A percentile compares a stretch with the other conserved stretches of the same genome.
Evolutionary conservation across 106 monocot species (phyloP).

Genomic region (Cymbidium sinense): DNA sequence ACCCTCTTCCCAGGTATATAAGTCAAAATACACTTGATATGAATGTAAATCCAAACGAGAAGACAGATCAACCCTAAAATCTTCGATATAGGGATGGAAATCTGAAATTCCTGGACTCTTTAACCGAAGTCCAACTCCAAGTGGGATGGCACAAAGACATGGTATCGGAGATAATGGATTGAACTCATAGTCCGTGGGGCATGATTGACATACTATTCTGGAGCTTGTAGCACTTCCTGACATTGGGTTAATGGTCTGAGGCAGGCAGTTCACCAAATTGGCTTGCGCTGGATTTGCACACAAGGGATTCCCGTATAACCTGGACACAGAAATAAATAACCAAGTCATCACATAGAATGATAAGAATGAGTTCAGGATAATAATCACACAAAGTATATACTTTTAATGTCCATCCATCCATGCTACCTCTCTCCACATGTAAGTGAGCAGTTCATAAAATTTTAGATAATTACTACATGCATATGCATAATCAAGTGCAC

Average conservation of each 20-base stretch:
- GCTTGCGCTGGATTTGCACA: conserved; percentile 35
- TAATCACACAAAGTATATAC: too few species aligned
- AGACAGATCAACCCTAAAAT: conserved; percentile 43
- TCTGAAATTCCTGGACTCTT: conserved; percentile 85
- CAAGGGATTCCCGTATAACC: conserved; percentile 73
- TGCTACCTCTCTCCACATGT: too few species aligned
- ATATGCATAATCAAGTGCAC: too few species aligned
- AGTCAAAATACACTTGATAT: conserved; percentile 62
- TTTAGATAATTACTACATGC: too few species aligned
- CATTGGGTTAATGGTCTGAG: conserved; percentile 9
- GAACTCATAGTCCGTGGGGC: conserved; percentile 67
- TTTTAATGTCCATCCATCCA: too few species aligned
- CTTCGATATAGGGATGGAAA: conserved; percentile 52
- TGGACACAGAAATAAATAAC: conserved; percentile 18
- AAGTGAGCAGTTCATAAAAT: too few species aligned
- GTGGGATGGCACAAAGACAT: conserved; percentile 74
- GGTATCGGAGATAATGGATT: conserved; percentile 51
- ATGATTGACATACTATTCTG: conserved; percentile 34
- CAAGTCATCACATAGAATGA: background rate
- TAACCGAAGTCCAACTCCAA: conserved; percentile 77
- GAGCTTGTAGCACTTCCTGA: conserved; percentile 24
- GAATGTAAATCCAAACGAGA: conserved; percentile 27
- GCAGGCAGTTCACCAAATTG: conserved; percentile 29
- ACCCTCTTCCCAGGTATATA: conserved; percentile 65
- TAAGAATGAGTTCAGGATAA: too few species aligned